Evolutionary conservation across 2,329 filamentous ascomycete species (phyloP), one percentile per base, ranked within the genome.

Genomic region (Tolypocladium nubicola): DNA sequence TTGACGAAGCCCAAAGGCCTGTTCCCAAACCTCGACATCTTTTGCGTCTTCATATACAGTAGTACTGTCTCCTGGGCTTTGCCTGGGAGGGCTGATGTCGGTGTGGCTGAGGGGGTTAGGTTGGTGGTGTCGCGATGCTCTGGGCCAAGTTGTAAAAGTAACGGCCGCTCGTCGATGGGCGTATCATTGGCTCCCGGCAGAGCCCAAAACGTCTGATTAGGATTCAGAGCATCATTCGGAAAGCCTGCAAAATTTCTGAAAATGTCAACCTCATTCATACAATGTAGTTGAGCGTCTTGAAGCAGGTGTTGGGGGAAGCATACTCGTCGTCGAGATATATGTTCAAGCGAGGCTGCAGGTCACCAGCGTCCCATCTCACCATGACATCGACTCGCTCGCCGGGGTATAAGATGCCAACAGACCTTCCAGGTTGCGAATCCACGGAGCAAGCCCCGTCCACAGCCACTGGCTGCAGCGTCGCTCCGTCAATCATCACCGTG

Each of bases 241-340:
- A 61, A 63, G 19, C 59, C 59, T 13, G 55, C 55, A 43, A 65
- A 64, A 23, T 67, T 65, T 43, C 65, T 67, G 11, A 4, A 7
- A 21, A 14, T 7, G 10, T 19, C 2, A 33, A 11, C 2, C 1
- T 14, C 21, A 1, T 49, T 0, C 9, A 4, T 7, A 9, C 23
- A 19, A 4, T 13, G 19, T 13, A 13, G 2, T 8, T 8, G 8
- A 11, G 19, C 10, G 21, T 9, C 43, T 14, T 13, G 30, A 35
- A 19, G 10, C 26, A 35, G 1, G 13, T 1, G 38, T 56, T 43
- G 55, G 38, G 19, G 23, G 38, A 39, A 30, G 14, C 26, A 23
- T 14, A 66, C 65, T 67, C 65, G n/a, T 65, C 58, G 49, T 66
- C 65, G 33, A 66, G 57, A 30, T 64, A 62, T 23, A 67, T 54